Evolutionary conservation across 148 eudicot genomes (phyloP).

Genomic region (Persicaria maculosa): DNA sequence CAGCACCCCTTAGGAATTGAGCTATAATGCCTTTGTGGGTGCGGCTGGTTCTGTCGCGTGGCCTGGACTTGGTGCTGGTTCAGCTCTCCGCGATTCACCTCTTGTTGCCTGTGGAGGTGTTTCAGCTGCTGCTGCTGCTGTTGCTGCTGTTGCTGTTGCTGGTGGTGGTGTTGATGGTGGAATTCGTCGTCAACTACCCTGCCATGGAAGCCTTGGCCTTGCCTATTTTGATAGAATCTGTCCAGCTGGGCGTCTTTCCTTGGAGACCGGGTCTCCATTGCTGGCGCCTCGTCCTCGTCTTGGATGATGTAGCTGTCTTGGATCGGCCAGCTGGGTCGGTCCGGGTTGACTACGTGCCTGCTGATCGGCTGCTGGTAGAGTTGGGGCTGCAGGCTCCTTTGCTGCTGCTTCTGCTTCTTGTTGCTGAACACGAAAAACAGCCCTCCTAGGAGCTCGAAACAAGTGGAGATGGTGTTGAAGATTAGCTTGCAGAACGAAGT

Average conservation of each 20-base stretch:
- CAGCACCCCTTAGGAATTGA: constrained; percentile 60
- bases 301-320: constrained; percentile 80
- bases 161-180: constrained; percentile 27
- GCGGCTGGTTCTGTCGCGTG: not conserved
- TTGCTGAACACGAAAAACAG: constrained; percentile 39
- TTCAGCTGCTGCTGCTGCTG: constrained; percentile 32
- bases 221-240: constrained; percentile 18
- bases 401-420: constrained; percentile 40
- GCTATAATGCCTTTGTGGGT: not conserved
- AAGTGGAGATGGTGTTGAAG: constrained; percentile 26
- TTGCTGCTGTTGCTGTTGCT: constrained; percentile 13
- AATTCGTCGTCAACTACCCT: constrained; percentile 38
- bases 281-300: constrained; percentile 74
- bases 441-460: constrained; percentile 50
- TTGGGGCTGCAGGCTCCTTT: constrained; percentile 23
- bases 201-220: constrained; percentile 56
- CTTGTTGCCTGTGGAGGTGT: constrained; percentile 47
- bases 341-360: not conserved
- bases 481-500: constrained; percentile 57
- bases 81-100: not conserved
- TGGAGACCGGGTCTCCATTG: constrained; percentile 64
- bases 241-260: constrained; percentile 67
- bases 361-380: constrained; percentile 26
- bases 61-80: not conserved
- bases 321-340: constrained; percentile 41